Evolutionary conservation across 768 basidiomycete species (phyloP), one percentile per base, ranked within the genome.

Genomic region (Ramaria rubella): DNA sequence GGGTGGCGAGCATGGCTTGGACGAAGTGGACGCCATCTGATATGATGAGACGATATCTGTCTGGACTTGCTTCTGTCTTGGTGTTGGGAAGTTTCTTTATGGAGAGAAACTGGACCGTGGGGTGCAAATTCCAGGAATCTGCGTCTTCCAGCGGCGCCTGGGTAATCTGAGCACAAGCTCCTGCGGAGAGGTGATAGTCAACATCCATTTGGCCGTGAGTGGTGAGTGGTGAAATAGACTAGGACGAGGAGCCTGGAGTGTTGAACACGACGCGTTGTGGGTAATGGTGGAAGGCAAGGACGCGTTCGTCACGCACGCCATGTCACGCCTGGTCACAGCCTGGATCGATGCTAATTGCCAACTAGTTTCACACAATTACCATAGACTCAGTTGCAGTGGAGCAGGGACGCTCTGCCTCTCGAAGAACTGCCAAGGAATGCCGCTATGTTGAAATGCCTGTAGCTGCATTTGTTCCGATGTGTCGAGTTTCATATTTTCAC

Each of bases 1-100:
- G 88, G 0, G 94, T 97, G 4, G 94, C 90, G 31, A 98, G 77
- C 96, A 99, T 97, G 24, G 89, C 85, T 69, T 97, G 96, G 48
- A 88, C 76, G 68, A 89, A 96, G 61, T 88, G 73, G 19, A 77
- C 75, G 38, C 95, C 94, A 70, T 98, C 95, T 0, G 93, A 95
- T 38, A 97, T 74, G 69, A 97, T 90, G 58, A 95, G 77, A 59
- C 92, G 80, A 69, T 80, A 83, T 57, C 86, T 75, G 65, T 87
- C 86, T 11, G 63, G 58, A 65, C n/a, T 66, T 61, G 8, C 68
- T 69, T 65, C 5, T 73, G 63, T 43, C 64, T 71, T 14, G 70
- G 62, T 14, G 31, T 48, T 48, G 48, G 69, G 73, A 38, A 96
- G 86, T 66, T 84, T 84, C 71, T 92, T 95, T 60, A 93, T 81